phyloP scores from a whole-genome alignment of 129 eudicot species.

The Artemisia argyi region DNA sequence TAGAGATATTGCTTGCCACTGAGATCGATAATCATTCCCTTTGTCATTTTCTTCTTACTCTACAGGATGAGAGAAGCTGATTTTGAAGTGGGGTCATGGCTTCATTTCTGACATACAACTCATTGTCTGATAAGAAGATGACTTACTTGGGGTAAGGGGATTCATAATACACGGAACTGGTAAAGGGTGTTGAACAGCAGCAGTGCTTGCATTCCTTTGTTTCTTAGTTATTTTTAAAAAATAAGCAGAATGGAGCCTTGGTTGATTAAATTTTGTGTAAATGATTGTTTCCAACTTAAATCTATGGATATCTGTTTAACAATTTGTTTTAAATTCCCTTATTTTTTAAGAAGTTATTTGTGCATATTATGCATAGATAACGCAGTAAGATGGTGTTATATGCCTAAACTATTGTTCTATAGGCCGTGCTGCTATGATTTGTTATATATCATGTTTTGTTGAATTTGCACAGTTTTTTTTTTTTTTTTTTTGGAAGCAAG shows the following conservation, averaged over 20 bases:
- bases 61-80: background rate
- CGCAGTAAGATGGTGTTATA: too few relatives aligned
- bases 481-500: too few relatives aligned
- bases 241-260: background rate
- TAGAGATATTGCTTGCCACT: background rate
- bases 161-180: background rate
- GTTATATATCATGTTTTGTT: too few relatives aligned
- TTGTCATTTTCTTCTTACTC: slow-evolving; percentile 1
- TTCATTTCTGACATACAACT: background rate
- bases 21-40: background rate
- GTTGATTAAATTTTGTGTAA: background rate
- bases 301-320: background rate
- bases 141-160: background rate
- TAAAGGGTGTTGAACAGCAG: background rate
- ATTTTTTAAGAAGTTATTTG: too few relatives aligned
- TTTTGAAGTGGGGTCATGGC: background rate
- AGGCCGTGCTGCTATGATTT: too few relatives aligned
- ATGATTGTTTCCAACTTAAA: background rate
- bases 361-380: too few relatives aligned
- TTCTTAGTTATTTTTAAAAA: background rate
- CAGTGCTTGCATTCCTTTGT: background rate
- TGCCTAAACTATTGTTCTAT: too few relatives aligned
- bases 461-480: too few relatives aligned
- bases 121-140: background rate
- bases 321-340: background rate